A percentile compares a stretch with the other conserved stretches of the same genome.
phyloP scores from a whole-genome alignment of 768 basidiomycete genomes.

The Lepiota brunneoincarnata region DNA sequence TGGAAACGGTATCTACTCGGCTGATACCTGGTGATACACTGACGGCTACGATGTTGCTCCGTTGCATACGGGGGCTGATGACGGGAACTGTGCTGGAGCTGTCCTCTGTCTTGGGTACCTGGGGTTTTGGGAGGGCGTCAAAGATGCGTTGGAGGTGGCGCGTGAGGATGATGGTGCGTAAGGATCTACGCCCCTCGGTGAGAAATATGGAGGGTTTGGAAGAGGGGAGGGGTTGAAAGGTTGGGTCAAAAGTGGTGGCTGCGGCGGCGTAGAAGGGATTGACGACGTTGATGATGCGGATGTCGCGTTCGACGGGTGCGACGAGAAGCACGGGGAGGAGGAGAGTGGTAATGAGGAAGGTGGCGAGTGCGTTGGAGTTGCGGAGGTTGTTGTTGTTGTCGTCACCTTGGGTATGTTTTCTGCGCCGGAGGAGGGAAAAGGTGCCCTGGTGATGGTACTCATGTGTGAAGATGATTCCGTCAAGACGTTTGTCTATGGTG shows the following conservation, averaged over 20 bases:
- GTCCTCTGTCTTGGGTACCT: constrained; percentile 43
- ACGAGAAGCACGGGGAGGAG: constrained; percentile 79
- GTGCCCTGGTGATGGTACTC: constrained; percentile 69
- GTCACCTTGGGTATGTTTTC: background rate
- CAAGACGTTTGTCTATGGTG: constrained; percentile 55
- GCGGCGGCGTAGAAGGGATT: constrained; percentile 92
- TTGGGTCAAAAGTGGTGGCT: constrained; percentile 14
- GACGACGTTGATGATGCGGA: constrained; percentile 83
- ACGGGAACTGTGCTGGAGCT: constrained; percentile 33
- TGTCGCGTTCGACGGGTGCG: constrained; percentile 84
- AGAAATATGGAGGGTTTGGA: constrained; percentile 38
- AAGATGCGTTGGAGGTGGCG: constrained; percentile 83
- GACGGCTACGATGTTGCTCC: constrained; percentile 74
- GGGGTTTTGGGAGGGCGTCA: constrained; percentile 61
- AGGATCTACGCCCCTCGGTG: constrained; percentile 62
- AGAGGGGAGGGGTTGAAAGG: constrained; percentile 20
- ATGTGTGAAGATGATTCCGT: constrained; percentile 76
- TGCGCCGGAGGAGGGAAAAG: constrained; percentile 22
- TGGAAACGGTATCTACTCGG: constrained; percentile 64
- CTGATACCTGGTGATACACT: constrained; percentile 77
- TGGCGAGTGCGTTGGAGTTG: constrained; percentile 55
- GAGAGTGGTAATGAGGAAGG: constrained; percentile 76
- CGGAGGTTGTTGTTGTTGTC: constrained; percentile 35
- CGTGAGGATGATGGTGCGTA: constrained; percentile 62
- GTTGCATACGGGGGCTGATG: constrained; percentile 37